Percentiles rank a stretch among this genome's conserved stretches.
These are phyloP conservation scores for Candida railenensis DNA, from an alignment of 805 yeast species.

Conservation along the genomic window DNA sequence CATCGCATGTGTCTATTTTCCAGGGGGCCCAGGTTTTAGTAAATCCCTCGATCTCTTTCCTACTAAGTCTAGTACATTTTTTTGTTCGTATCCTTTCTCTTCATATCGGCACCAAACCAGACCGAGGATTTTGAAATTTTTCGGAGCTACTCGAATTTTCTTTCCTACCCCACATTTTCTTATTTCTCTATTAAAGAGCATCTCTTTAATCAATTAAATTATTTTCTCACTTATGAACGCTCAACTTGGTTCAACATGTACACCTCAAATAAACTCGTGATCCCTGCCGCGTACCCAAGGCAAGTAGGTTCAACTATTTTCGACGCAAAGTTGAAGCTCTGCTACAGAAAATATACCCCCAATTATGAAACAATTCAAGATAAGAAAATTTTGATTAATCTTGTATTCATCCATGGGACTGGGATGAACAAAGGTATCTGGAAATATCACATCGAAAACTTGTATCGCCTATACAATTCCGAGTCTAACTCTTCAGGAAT, in stretches of 20 bases:
- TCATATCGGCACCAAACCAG: too few relatives aligned
- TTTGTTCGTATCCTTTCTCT: too few relatives aligned
- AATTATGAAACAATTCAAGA: background rate
- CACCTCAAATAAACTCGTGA: background rate
- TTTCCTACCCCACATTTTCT: too few relatives aligned
- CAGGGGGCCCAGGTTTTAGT: background rate
- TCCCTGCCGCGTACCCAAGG: constrained; percentile 2
- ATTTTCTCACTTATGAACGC: too few relatives aligned
- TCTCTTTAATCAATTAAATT: too few relatives aligned
- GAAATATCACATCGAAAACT: constrained; percentile 12
- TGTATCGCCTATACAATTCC: constrained; percentile 6
- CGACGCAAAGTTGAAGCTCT: background rate
- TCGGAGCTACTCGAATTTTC: background rate
- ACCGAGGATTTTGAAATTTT: too few relatives aligned
- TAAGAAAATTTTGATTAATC: constrained; percentile 6
- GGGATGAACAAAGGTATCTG: constrained; percentile 18
- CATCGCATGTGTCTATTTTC: too few relatives aligned
- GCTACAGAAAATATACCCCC: background rate
- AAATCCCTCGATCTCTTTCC: too few relatives aligned
- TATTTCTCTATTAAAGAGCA: too few relatives aligned
- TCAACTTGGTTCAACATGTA: too few relatives aligned
- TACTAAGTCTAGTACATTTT: too few relatives aligned
- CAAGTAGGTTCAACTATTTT: background rate
- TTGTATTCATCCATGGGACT: constrained; percentile 15
- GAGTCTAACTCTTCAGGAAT: background rate